Conservation (phyloP, 192 early-diverging fungal species). For the Backusella tarrabulga region DNA sequence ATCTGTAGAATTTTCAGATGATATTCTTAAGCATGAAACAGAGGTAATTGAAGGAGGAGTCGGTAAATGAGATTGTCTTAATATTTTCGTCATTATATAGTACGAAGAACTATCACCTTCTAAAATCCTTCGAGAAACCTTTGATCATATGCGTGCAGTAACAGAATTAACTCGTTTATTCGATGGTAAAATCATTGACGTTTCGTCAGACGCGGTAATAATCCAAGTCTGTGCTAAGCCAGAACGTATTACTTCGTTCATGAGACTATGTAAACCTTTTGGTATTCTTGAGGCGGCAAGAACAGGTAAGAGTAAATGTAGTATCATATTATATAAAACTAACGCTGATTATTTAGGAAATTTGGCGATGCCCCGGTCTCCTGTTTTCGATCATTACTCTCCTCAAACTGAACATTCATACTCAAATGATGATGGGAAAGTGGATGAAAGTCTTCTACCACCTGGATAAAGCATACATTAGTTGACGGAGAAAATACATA, state of each 20-base stretch:
- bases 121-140: slow-evolving; percentile 44
- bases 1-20: slow-evolving; percentile 19
- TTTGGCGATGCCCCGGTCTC: slow-evolving; percentile 95
- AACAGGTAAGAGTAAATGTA: slow-evolving; percentile 54
- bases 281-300: slow-evolving; percentile 93
- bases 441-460: slow-evolving; percentile 88
- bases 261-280: slow-evolving; percentile 90
- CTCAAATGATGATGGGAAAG: slow-evolving; percentile 53
- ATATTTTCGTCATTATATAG: neutral
- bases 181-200: slow-evolving; percentile 85
- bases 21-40: neutral
- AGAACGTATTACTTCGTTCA: slow-evolving; percentile 84
- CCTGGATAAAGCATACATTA: slow-evolving; percentile 64
- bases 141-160: slow-evolving; percentile 69
- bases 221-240: slow-evolving; percentile 88
- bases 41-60: neutral
- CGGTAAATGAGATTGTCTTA: neutral
- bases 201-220: slow-evolving; percentile 75
- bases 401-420: slow-evolving; percentile 57
- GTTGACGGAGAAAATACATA: neutral
- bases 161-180: slow-evolving; percentile 82
- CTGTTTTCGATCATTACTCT: slow-evolving; percentile 70
- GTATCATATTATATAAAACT: neutral
- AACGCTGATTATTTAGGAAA: slow-evolving; percentile 47
- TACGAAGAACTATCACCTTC: slow-evolving; percentile 26